Evolutionary conservation across 225 moss, liverwort and hornwort genomes (phyloP).

Genomic region (Sphagnum contortum): DNA sequence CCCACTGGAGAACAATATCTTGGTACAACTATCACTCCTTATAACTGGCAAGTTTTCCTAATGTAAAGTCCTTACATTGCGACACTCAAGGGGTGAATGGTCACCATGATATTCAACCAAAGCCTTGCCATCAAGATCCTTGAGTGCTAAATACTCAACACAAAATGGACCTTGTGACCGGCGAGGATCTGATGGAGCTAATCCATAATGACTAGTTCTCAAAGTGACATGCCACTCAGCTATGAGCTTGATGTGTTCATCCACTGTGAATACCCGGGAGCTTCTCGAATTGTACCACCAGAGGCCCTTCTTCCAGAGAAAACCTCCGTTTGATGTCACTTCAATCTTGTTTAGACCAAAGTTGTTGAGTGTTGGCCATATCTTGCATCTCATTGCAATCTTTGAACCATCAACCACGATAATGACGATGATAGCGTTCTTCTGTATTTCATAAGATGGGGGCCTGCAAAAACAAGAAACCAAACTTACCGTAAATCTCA

Average conservation of each 20-base stretch:
- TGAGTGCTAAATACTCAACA: conserved; percentile 29
- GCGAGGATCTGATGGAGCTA: conserved; percentile 23
- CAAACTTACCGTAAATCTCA: no score
- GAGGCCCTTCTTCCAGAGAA: conserved; percentile 45
- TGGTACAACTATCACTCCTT: no score
- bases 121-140: conserved; percentile 12
- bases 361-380: conserved; percentile 33
- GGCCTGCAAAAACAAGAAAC: conserved; percentile 11
- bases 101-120: conserved; percentile 22
- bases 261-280: conserved; percentile 29
- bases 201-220: conserved; percentile 19
- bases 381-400: conserved; percentile 32
- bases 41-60: no score
- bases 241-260: conserved; percentile 25
- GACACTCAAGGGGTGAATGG: conserved; percentile 11
- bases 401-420: conserved; percentile 23
- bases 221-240: conserved; percentile 37
- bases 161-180: conserved; percentile 38
- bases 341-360: conserved; percentile 46
- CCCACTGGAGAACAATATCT: no score
- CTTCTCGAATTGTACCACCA: conserved; percentile 44
- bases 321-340: conserved; percentile 28
- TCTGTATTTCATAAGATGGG: conserved; percentile 25
- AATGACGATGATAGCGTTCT: conserved; percentile 27
- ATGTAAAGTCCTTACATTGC: conserved; percentile 11